Base-by-base conservation (phyloP, 768 basidiomycete genomes). In the Suillus sp. region DNA sequence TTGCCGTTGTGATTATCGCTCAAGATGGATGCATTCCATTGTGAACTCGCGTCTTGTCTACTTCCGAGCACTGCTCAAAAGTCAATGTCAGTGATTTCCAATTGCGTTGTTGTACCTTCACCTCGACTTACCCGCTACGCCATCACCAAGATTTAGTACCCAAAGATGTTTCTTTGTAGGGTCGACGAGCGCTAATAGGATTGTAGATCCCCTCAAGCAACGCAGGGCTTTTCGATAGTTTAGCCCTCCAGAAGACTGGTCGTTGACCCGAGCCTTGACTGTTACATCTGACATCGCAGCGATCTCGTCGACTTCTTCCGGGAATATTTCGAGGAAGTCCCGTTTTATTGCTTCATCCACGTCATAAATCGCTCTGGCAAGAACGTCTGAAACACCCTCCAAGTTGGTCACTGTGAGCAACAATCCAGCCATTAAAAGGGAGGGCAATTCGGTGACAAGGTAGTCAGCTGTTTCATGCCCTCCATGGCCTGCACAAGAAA, bases 111-210 rank as follows among this genome's bases (percentile, higher is more conserved):
- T 4, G 20, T 43, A 22, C 8, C 16, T 51, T 25, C 27, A 30
- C 45, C 60, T 32, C 60, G 25, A 3, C 79, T 64, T 64, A 84
- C 85, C 78, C 62, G 83, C 84, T 65, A 78, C 78, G 65, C 84
- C 83, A 69, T 86, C 85, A 3, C 85, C 85, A 43, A 86, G 72
- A 69, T 81, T 85, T 1, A 81, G 83, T 7, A 85, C 81, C 84
- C 84, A 86, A 1, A 86, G 64, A 63, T 84, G 80, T 27, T 74
- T 71, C 16, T 65, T 70, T 14, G 63, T 50, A 6, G 83, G 80
- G 62, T 84, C 79, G 14, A 81, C 66, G 37, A 87, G 70, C 4
- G 84, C 74, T 32, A 85, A 67, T 11, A 86, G 73, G 3, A 78
- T 82, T 0, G 85, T 86, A 1, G 81, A 77, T 4, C 85, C 85